Base-by-base conservation (phyloP, 1,284 basidiomycete genomes). In the Farysia itapuensis region DNA sequence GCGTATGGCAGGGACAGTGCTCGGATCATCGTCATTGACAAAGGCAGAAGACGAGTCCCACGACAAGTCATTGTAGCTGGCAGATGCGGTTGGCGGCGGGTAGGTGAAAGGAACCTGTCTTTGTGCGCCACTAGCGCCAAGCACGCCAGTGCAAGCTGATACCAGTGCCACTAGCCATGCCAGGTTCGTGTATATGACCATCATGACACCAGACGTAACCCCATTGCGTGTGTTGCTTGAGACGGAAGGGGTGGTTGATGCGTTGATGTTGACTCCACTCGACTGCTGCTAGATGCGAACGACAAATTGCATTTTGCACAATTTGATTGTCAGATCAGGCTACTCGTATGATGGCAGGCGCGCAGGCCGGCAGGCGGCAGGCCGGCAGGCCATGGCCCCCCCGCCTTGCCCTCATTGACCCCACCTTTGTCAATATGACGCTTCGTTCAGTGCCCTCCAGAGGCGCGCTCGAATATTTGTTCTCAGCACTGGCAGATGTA, bases 1-100 rank as follows among this genome's bases (percentile, higher is more conserved):
- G n/a, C 61, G 56, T 4, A 64, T 37, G 5, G 61, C 20, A 15
- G 56, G 41, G 0, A 64, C 53, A n/a, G 50, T 38, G 3, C 16
- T 18, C 12, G 56, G 37, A 35, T 64, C 53, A 25, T 64, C 60
- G 32, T 64, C 58, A 13, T 56, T 33, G 4, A 61, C 41, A 4
- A 51, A 23, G 2, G 38, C 25, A 4, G 56, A 33, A 18, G 31
- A 33, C 8, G 31, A 9, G 31, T 9, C 9, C 9, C n/a, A 28
- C 25, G 25, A 28, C n/a, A n/a, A n/a, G n/a, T n/a, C 26, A n/a
- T n/a, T 28, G 26, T 28, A 11, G 26, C n/a, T 28, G 26, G 31
- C 31, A 14, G 11, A 11, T 14, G 9, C 31, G 31, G 8, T 9
- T 33, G 9, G 31, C 9, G 12, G 47, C 4, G 7, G 49, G n/a